A percentile compares a stretch with the other conserved stretches of the same genome.
Conservation (phyloP, 495 filamentous ascomycete genomes). For the Aspergillus cavernicola region DNA sequence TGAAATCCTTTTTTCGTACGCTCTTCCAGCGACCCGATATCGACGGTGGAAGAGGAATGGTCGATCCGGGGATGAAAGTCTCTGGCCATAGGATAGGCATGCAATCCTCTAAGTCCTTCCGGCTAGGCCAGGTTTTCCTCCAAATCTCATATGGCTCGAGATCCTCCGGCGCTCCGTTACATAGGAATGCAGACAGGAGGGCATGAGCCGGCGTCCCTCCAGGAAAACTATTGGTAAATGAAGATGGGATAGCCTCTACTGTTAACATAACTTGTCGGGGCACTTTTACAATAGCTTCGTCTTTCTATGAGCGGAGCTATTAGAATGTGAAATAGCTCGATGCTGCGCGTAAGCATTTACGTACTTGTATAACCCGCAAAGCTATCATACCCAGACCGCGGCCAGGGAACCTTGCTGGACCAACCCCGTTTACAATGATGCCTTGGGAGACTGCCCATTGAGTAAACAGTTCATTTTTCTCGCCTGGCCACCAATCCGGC, state of each 20-base stretch:
- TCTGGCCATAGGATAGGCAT: constrained; percentile 70
- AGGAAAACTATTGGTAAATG: constrained; percentile 39
- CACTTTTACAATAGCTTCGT: constrained; percentile 57
- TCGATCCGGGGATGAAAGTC: constrained; percentile 18
- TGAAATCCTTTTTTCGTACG: constrained; percentile 17
- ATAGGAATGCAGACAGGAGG: constrained; percentile 66
- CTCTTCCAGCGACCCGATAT: constrained; percentile 37
- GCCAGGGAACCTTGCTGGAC: constrained; percentile 56
- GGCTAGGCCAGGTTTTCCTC: constrained; percentile 65
- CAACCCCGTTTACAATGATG: constrained; percentile 57
- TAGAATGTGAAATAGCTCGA: not conserved
- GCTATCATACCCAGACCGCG: constrained; percentile 74
- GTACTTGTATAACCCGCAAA: constrained; percentile 59
- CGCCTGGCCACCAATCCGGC: constrained; percentile 38
- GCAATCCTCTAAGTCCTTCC: constrained; percentile 52
- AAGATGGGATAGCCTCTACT: constrained; percentile 52
- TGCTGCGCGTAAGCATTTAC: not conserved
- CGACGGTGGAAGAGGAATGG: constrained; percentile 36
- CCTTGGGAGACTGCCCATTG: constrained; percentile 59
- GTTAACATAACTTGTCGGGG: constrained; percentile 63
- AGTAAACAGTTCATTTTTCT: constrained; percentile 50
- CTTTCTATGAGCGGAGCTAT: constrained; percentile 27
- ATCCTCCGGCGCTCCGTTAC: constrained; percentile 38
- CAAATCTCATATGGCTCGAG: constrained; percentile 48
- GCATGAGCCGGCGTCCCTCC: constrained; percentile 61